Percentiles rank a stretch among this genome's conserved stretches.
phyloP scores from a whole-genome alignment of 176 grass and related monocot species.

The Zea luxurians region DNA sequence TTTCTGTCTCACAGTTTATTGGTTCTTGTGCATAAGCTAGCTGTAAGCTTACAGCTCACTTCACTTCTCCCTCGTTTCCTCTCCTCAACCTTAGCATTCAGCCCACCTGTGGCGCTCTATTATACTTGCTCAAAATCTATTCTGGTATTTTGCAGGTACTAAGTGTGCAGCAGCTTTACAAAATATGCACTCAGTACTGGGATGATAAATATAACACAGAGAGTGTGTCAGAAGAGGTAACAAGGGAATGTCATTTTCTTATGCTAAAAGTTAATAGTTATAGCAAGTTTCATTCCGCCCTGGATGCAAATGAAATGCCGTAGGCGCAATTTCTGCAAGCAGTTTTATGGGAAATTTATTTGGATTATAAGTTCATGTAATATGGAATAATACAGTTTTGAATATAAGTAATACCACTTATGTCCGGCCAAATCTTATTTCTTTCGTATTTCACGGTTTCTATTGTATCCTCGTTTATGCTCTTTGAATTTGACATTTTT shows the following conservation, averaged over 20 bases:
- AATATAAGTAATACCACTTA: conserved; percentile 19
- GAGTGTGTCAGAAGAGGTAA: conserved; percentile 84
- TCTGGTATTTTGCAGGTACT: conserved; percentile 62
- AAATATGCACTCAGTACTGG: conserved; percentile 93
- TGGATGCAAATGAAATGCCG: conserved; percentile 9
- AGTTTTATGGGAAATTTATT: conserved; percentile 7
- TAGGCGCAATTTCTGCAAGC: background rate
- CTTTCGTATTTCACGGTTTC: conserved; percentile 3
- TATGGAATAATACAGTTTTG: conserved; percentile 20
- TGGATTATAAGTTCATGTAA: background rate
- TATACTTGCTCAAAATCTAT: background rate
- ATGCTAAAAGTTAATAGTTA: background rate
- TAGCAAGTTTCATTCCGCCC: background rate
- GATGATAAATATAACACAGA: conserved; percentile 96
- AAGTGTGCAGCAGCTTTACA: conserved; percentile 88
- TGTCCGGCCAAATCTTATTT: background rate
- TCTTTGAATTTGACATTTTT: conserved; percentile 27
- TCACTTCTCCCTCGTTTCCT: no score
- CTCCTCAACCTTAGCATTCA: no score
- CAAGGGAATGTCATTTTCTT: conserved; percentile 10
- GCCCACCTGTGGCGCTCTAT: no score
- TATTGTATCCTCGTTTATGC: conserved; percentile 31
- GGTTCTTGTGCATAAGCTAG: no score
- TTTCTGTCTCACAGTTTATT: no score
- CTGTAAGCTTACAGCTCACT: no score